phyloP scores from a whole-genome alignment of 116 monocot genomes.

The Papilionanthe hybrid region DNA sequence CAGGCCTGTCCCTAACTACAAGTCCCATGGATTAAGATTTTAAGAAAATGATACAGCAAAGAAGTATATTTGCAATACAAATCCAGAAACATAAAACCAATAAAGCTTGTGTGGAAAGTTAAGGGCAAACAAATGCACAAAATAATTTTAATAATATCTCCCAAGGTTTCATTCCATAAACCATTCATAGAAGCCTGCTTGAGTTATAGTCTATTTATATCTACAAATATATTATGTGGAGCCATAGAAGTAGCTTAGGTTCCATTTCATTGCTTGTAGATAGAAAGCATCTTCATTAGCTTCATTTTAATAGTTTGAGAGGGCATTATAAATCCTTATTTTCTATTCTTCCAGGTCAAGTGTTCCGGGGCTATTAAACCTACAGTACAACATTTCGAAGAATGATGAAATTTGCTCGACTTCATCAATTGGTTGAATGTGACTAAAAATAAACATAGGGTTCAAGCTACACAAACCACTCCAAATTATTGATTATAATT shows the following conservation, averaged over 20 bases:
- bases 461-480: background rate
- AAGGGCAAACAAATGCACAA: background rate
- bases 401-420: background rate
- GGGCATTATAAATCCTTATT: background rate
- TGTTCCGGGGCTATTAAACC: no score
- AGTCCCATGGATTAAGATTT: background rate
- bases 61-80: background rate
- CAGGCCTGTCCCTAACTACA: constrained; percentile 85
- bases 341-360: background rate
- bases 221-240: background rate
- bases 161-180: background rate
- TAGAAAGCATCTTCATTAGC: background rate
- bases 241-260: background rate
- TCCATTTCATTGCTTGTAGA: background rate
- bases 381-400: background rate
- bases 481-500: background rate
- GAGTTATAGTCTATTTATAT: background rate
- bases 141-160: background rate
- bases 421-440: background rate
- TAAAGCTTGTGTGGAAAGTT: background rate
- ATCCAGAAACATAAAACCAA: background rate
- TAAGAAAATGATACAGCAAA: background rate
- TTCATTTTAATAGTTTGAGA: background rate
- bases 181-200: background rate
- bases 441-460: background rate